These are phyloP conservation scores for Blastobotrys petasosporus DNA, from an alignment of 1,139 yeast genomes.

Conservation along the genomic window DNA sequence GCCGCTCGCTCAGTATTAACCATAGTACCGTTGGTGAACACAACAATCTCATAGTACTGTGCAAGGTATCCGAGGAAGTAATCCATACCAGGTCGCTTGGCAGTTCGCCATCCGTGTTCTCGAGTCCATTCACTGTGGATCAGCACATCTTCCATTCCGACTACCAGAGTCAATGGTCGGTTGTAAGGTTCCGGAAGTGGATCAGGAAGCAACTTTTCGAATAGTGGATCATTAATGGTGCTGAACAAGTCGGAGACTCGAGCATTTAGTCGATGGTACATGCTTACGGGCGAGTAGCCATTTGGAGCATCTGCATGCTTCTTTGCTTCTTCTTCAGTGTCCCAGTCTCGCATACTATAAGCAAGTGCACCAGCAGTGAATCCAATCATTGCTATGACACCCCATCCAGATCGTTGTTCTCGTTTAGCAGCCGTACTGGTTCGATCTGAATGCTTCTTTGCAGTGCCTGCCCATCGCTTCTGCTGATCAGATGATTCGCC, in stretches of 20 bases:
- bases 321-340: constrained; percentile 59
- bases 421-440: constrained; percentile 64
- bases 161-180: constrained; percentile 84
- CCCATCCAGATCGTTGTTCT: constrained; percentile 33
- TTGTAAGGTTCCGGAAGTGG: constrained; percentile 90
- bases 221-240: constrained; percentile 89
- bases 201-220: constrained; percentile 85
- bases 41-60: constrained; percentile 91
- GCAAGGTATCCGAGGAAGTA: constrained; percentile 92
- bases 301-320: constrained; percentile 49
- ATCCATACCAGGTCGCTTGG: constrained; percentile 97
- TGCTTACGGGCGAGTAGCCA: constrained; percentile 61
- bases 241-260: constrained; percentile 73
- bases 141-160: constrained; percentile 83
- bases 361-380: constrained; percentile 59
- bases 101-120: constrained; percentile 95
- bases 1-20: constrained; percentile 82
- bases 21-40: constrained; percentile 80
- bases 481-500: constrained; percentile 25
- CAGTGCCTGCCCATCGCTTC: constrained; percentile 34
- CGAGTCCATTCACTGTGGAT: constrained; percentile 91
- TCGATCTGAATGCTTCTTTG: constrained; percentile 41
- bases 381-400: constrained; percentile 46
- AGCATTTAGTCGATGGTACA: constrained; percentile 49
- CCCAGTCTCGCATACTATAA: constrained; percentile 85